Percentiles rank a stretch among this genome's conserved stretches.
Conservation (phyloP, 208 protist species). For the Leptomonas seymouri region DNA sequence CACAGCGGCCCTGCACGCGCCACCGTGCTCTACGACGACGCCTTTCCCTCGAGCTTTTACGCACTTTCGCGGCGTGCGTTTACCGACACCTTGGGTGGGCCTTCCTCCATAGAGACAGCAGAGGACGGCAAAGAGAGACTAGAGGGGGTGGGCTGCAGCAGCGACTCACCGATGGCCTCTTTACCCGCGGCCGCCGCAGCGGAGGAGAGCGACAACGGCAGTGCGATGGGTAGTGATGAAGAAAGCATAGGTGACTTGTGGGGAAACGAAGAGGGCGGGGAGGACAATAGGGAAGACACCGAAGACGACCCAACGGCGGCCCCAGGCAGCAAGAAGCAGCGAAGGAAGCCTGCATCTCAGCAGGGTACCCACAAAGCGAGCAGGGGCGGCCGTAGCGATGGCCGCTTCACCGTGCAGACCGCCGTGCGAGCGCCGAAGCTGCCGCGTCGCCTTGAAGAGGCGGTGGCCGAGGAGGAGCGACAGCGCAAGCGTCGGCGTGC, state of each 20-base stretch:
- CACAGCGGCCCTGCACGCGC: slow-evolving; percentile 19
- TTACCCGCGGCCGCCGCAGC: no score
- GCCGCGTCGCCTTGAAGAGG: slow-evolving; percentile 51
- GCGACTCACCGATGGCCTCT: neutral
- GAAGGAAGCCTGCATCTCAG: neutral
- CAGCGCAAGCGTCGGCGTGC: slow-evolving; percentile 36
- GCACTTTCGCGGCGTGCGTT: slow-evolving; percentile 48
- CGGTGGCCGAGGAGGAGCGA: slow-evolving; percentile 19
- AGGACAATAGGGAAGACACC: slow-evolving; percentile 16
- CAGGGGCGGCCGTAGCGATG: slow-evolving; percentile 5
- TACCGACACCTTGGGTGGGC: slow-evolving; percentile 9
- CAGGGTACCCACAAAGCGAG: neutral
- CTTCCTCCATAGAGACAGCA: neutral
- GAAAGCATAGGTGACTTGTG: slow-evolving; percentile 28
- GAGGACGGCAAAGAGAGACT: neutral
- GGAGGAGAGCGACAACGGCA: slow-evolving; percentile 5
- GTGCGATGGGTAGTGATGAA: slow-evolving; percentile 14
- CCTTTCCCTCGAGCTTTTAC: slow-evolving; percentile 54
- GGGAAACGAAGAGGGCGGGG: slow-evolving; percentile 16
- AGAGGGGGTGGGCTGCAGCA: neutral
- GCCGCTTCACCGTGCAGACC: slow-evolving; percentile 56
- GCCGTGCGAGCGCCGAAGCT: slow-evolving; percentile 61
- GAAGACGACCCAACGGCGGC: slow-evolving; percentile 32
- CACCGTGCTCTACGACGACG: slow-evolving; percentile 60
- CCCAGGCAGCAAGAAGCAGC: neutral